A percentile compares a stretch with the other conserved stretches of the same genome.
phyloP scores from a whole-genome alignment of 1,284 basidiomycete genomes.

The Neonothopanus nambi region DNA sequence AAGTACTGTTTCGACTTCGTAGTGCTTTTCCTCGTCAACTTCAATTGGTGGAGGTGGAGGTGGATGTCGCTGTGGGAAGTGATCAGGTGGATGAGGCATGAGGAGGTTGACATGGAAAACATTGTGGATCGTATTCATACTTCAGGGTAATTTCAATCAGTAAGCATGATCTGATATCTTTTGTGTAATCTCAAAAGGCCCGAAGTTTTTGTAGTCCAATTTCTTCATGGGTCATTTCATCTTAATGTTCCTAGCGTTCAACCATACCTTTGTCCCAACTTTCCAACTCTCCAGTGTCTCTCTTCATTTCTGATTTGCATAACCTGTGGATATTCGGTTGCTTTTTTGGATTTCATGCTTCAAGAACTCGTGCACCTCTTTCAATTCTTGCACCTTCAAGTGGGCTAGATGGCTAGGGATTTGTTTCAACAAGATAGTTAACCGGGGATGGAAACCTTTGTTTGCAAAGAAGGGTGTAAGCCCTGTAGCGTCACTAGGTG shows the following conservation, averaged over 20 bases:
- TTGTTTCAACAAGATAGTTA: not conserved
- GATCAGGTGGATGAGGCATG: not conserved
- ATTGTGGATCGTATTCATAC: not conserved
- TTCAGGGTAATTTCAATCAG: not conserved
- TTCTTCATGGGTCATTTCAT: too few species aligned
- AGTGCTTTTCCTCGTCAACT: constrained; percentile 4
- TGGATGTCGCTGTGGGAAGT: constrained; percentile 7
- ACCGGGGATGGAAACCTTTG: constrained; percentile 6
- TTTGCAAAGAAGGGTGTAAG: constrained; percentile 6
- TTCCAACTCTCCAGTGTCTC: not conserved
- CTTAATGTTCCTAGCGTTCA: too few species aligned
- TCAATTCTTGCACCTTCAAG: not conserved
- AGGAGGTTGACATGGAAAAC: constrained; percentile 8
- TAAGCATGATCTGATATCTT: not conserved
- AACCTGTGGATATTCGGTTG: not conserved
- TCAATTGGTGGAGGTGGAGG: constrained; percentile 3
- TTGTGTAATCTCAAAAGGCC: too few species aligned
- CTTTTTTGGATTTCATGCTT: not conserved
- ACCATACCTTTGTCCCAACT: too few species aligned
- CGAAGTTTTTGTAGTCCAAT: too few species aligned
- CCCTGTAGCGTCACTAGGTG: constrained; percentile 1
- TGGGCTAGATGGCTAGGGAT: not conserved
- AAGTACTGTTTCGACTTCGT: constrained; percentile 24
- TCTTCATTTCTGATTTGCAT: not conserved
- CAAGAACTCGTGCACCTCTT: not conserved